Evolutionary conservation across 345 rosid genomes (phyloP), one percentile per base, ranked within the genome.

Genomic region (Linum trigynum): DNA sequence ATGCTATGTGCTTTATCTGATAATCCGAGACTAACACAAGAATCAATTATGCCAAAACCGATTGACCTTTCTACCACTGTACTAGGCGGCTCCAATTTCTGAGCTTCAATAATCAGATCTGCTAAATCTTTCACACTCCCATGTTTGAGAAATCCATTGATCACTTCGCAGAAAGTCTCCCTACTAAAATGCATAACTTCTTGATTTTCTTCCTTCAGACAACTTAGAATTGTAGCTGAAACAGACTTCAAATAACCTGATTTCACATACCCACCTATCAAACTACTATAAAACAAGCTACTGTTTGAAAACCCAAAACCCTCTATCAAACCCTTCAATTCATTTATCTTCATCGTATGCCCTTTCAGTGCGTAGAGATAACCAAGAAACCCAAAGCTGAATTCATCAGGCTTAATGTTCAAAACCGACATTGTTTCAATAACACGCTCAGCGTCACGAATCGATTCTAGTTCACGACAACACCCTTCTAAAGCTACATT

Each of bases 361-460:
- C 92, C 99, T 63, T 88, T 85, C 5, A 84, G 63, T n/a, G 96
- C 96, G 79, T 86, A 90, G 72, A 94, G 72, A 72, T 94, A 90
- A 70, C 82, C 84, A 66, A 94, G 92, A 77, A 81, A 85, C 63
- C 95, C 96, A 63, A 92, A 85, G 68, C 86, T 86, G 1, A 43
- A 75, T 65, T 85, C 96, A 70, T 86, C 81, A 61, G 96, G 99
- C 82, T 76, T 80, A 71, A 86, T 71, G 59, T 85, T 83, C 70
- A 90, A 75, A 67, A 85, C 78, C 2, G 97, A 81, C 94, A 90
- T 88, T 14, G 72, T 79, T 73, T 85, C 89, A 35, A 88, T 64
- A 37, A 85, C 85, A 53, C 57, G 76, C 57, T 92, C 86, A 67
- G 96, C 94, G 72, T 85, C 92, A 65, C 53, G 48, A 57, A 90